Conservation (phyloP, 2,329 filamentous ascomycete genomes). For the Proliferodiscus dingleyae region DNA sequence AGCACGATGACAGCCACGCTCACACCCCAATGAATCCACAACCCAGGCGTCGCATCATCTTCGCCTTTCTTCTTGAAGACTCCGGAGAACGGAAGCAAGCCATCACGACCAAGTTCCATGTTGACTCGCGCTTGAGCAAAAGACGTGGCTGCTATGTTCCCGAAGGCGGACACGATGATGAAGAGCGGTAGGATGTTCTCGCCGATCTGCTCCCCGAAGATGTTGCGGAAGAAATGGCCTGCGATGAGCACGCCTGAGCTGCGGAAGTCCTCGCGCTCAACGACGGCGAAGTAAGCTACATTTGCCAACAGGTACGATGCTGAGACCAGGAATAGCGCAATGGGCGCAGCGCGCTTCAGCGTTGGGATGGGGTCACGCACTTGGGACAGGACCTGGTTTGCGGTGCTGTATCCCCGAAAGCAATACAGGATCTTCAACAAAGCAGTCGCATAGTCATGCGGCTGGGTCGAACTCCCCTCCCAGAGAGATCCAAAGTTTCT, state of each 20-base stretch:
- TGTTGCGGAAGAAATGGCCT: conserved; percentile 51
- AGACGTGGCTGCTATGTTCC: conserved; percentile 63
- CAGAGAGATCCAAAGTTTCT: no score
- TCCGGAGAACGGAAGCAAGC: conserved; percentile 57
- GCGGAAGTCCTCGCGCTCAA: conserved; percentile 49
- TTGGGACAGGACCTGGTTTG: conserved; percentile 62
- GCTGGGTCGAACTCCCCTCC: no score
- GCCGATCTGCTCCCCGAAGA: conserved; percentile 47
- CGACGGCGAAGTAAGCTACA: conserved; percentile 57
- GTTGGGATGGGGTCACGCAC: conserved; percentile 61
- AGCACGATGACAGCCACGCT: conserved; percentile 62
- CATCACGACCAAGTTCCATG: conserved; percentile 63
- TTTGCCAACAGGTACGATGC: conserved; percentile 63
- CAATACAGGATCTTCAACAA: no score
- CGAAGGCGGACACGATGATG: conserved; percentile 62
- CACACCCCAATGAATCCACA: conserved; percentile 60
- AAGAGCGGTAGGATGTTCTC: conserved; percentile 60
- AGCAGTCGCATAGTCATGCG: no score
- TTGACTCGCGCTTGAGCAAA: conserved; percentile 68
- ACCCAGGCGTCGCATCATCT: conserved; percentile 56
- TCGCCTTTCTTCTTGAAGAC: conserved; percentile 62
- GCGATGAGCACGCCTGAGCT: conserved; percentile 47
- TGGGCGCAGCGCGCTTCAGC: conserved; percentile 58
- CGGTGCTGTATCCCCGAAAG: conserved; percentile 55
- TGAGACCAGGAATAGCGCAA: conserved; percentile 53